These are phyloP conservation scores for Clavispora santaluciae DNA, from an alignment of 805 yeast genomes.

Conservation along the genomic window DNA sequence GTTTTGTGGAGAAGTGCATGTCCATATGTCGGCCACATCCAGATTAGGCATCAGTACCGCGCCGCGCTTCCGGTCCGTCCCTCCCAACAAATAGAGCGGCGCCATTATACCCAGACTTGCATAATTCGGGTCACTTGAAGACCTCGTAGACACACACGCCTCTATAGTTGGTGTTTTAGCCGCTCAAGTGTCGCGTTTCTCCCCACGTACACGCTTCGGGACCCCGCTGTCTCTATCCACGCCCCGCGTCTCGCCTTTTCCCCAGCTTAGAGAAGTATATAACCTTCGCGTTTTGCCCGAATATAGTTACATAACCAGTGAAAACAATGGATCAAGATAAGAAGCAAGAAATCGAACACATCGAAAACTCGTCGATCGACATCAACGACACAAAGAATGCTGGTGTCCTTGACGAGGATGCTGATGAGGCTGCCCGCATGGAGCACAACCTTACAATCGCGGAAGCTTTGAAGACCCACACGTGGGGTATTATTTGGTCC, in stretches of 20 bases:
- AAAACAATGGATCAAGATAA: neutral
- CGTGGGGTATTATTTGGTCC: constrained; percentile 11
- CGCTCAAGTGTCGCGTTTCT: neutral
- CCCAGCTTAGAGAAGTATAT: neutral
- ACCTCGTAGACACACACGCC: neutral
- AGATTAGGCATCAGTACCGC: neutral
- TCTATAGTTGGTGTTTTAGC: neutral
- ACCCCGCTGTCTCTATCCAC: neutral
- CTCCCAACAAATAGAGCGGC: neutral
- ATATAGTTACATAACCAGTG: neutral
- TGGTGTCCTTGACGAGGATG: constrained; percentile 9
- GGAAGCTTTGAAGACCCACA: constrained; percentile 8
- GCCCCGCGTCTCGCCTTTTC: neutral
- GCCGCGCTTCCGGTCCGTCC: neutral
- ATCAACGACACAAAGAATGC: neutral
- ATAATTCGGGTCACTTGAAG: neutral
- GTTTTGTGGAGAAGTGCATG: neutral
- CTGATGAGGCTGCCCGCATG: constrained; percentile 17
- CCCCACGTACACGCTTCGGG: neutral
- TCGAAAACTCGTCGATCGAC: neutral
- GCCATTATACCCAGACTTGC: neutral
- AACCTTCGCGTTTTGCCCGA: neutral
- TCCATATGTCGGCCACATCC: neutral
- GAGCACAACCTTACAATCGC: constrained; percentile 17
- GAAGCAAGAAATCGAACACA: neutral